Base-by-base conservation (phyloP, 164 flowering plant species). In the Nymphaea thermarum region DNA sequence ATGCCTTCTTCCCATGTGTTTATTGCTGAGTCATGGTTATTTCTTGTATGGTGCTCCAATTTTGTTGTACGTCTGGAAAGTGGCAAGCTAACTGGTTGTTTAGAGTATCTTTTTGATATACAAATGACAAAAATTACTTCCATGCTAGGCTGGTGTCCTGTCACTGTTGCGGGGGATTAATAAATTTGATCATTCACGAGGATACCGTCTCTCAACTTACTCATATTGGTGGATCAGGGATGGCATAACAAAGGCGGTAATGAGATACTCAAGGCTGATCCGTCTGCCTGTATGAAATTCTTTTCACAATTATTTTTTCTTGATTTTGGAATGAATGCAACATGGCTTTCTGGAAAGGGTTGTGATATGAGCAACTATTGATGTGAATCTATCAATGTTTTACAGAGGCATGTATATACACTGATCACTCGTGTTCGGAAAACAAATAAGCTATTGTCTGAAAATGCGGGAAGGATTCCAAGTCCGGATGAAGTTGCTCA, bases 201-300 rank as follows among this genome's bases (percentile, higher is more conserved):
- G 64, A 17, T 62, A 41, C n/a, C 11, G 11, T 2, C n/a, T 62
- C 12, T 62, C 64, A 62, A 62, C 64, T 17, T 62, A 62, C n/a
- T 17, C 64, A 62, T 62, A 62, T 62, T 62, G 42, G 64, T 62
- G 64, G 64, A 62, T 62, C 18, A 62, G n/a, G 42, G 42, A 62
- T 62, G 42, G 41, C 18, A 17, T 62, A 11, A 62, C 42, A 11
- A 62, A 62, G 7, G 64, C 64, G 17, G 42, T 62, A 3, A 14
- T 62, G 10, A 62, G 64, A 41, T 4, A 62, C 42, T 62, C 64
- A 10, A 62, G 64, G 41, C 64, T 62, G 42, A 62, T 62, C 12
- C 64, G 64, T 2, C 5, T 62, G 64, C 64, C 64, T 62, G 64
- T 62, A 62, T 62, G 64, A 8, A 10, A 17, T 62, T 36, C 42